Conservation (phyloP, 345 rosid genomes). For the Linum usitatissimum region DNA sequence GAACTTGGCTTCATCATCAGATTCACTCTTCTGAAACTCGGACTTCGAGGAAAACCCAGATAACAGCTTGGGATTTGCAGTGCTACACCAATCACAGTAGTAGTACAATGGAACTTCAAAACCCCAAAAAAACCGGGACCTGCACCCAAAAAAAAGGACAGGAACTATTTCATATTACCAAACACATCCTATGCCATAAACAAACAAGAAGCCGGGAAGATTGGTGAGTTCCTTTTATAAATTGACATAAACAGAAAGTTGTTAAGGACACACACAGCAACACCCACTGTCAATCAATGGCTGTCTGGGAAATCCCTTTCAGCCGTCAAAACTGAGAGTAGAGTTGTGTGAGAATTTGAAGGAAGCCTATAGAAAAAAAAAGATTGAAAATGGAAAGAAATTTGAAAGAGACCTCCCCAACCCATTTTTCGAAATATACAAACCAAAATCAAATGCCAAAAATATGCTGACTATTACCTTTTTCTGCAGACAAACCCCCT, state of each 20-base stretch:
- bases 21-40: slow-evolving; percentile 13
- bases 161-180: slow-evolving; percentile 5
- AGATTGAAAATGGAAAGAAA: neutral
- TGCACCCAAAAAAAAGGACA: slow-evolving; percentile 9
- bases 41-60: slow-evolving; percentile 18
- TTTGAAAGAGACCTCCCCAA: slow-evolving; percentile 24
- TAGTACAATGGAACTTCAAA: slow-evolving; percentile 19
- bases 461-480: slow-evolving; percentile 20
- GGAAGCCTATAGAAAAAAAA: neutral
- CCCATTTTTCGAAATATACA: slow-evolving; percentile 14
- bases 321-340: neutral
- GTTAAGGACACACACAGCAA: neutral
- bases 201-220: slow-evolving; percentile 9
- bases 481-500: neutral
- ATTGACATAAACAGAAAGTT: slow-evolving; percentile 14
- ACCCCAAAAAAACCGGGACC: slow-evolving; percentile 7
- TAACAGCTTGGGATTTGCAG: slow-evolving; percentile 6
- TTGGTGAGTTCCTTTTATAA: slow-evolving; percentile 11
- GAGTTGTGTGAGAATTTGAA: neutral
- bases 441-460: slow-evolving; percentile 13
- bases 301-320: neutral
- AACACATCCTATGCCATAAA: slow-evolving; percentile 8
- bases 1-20: slow-evolving; percentile 16
- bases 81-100: slow-evolving; percentile 10
- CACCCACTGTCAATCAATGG: slow-evolving; percentile 14